Percentiles rank a stretch among this genome's conserved stretches.
Conservation (phyloP, 2,329 filamentous ascomycete species). For the Dothideomycetes sp. region DNA sequence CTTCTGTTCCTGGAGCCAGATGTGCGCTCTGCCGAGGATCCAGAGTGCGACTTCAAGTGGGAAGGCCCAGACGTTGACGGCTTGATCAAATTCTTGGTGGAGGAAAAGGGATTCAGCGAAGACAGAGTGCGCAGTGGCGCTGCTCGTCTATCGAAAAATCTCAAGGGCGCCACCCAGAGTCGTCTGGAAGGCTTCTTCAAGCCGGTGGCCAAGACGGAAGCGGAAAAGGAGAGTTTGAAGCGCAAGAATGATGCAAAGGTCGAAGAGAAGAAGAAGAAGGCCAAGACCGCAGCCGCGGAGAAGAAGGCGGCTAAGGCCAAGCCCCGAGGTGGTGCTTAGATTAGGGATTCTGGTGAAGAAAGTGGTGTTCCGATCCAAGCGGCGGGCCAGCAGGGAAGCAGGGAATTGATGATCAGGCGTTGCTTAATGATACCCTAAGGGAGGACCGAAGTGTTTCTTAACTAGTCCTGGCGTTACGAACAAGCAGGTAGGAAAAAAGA, state of each 20-base stretch:
- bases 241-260: slow-evolving; percentile 88
- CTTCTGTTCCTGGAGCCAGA: slow-evolving; percentile 87
- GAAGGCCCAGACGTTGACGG: slow-evolving; percentile 85
- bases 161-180: slow-evolving; percentile 84
- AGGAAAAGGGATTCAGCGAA: slow-evolving; percentile 94
- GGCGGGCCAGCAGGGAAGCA: too few relatives aligned
- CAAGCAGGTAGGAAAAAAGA: too few relatives aligned
- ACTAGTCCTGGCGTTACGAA: too few relatives aligned
- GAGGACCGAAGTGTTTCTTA: too few relatives aligned
- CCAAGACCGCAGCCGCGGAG: slow-evolving; percentile 87
- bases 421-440: too few relatives aligned
- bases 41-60: slow-evolving; percentile 96
- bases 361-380: too few relatives aligned
- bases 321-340: slow-evolving; percentile 50
- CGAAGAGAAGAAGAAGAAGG: slow-evolving; percentile 88
- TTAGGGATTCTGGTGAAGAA: background rate
- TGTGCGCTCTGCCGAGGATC: slow-evolving; percentile 70
- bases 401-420: too few relatives aligned
- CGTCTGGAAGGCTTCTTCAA: slow-evolving; percentile 96
- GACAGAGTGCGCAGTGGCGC: slow-evolving; percentile 78
- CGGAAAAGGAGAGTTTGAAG: slow-evolving; percentile 75
- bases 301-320: slow-evolving; percentile 87
- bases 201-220: slow-evolving; percentile 75
- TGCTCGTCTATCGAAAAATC: slow-evolving; percentile 71
- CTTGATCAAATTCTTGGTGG: slow-evolving; percentile 77